phyloP scores from a whole-genome alignment of 306 rosid species.

The Crataegus laevigata region DNA sequence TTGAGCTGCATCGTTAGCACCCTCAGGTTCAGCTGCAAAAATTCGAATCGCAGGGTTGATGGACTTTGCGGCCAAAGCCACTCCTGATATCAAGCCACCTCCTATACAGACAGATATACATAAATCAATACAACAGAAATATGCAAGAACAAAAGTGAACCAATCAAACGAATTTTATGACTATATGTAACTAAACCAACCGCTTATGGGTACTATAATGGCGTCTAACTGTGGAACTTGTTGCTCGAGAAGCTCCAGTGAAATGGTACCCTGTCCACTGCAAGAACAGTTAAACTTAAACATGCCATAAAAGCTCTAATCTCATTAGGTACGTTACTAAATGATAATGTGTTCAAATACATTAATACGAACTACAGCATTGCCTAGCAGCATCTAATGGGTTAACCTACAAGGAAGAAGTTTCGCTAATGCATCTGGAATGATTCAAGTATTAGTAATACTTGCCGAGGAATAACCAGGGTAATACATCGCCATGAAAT shows the following conservation, averaged over 20 bases:
- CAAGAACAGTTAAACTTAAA: constrained; percentile 29
- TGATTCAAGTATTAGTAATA: background rate
- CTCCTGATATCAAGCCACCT: constrained; percentile 86
- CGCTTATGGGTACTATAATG: constrained; percentile 75
- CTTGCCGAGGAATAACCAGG: background rate
- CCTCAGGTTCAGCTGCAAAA: constrained; percentile 83
- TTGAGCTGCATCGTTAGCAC: constrained; percentile 83
- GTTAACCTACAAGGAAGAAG: constrained; percentile 3
- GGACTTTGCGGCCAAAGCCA: constrained; percentile 87
- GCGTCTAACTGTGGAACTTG: constrained; percentile 73
- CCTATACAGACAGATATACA: constrained; percentile 37
- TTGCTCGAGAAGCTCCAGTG: constrained; percentile 81
- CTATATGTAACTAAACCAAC: constrained; percentile 34
- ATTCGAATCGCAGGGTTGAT: constrained; percentile 64
- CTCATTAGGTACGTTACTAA: background rate
- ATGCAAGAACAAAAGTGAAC: background rate
- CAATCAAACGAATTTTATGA: constrained; percentile 1
- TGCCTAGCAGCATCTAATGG: background rate
- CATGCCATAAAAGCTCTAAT: constrained; percentile 6
- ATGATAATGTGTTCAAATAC: background rate
- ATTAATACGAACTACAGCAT: background rate
- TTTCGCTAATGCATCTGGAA: background rate
- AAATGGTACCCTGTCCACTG: constrained; percentile 92
- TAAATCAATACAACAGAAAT: background rate
- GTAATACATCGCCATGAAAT: background rate